Percentiles rank a stretch among this genome's conserved stretches.
Conservation (phyloP, 441 rosid species). For the Erysimum pusillum region DNA sequence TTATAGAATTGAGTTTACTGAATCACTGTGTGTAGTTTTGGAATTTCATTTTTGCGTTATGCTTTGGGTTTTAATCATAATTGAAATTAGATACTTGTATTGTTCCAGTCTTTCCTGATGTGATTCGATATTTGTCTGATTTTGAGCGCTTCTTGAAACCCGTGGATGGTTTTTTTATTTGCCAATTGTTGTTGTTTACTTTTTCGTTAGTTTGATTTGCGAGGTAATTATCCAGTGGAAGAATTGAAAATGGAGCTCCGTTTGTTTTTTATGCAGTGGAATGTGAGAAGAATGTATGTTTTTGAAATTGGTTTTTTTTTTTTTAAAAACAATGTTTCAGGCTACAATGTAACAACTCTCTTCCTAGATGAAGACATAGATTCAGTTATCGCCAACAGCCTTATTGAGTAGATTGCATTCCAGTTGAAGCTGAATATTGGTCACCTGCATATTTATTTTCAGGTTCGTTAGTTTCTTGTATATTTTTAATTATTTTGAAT, state of each 20-base stretch:
- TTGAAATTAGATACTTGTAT: not conserved
- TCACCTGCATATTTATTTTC: too few species aligned
- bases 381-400: too few species aligned
- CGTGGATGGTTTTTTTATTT: constrained; percentile 7
- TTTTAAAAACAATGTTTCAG: too few species aligned
- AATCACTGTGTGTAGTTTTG: constrained; percentile 25
- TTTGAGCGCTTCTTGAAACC: not conserved
- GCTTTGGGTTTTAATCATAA: not conserved
- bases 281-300: constrained; percentile 49
- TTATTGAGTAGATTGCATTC: too few species aligned
- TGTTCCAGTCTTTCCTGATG: not conserved
- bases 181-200: not conserved
- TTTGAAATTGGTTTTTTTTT: too few species aligned
- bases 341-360: constrained; percentile 67
- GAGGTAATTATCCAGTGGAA: constrained; percentile 40
- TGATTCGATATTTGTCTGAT: not conserved
- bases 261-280: constrained; percentile 52
- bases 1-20: constrained; percentile 4
- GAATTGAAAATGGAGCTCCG: constrained; percentile 46
- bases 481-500: too few species aligned
- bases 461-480: too few species aligned
- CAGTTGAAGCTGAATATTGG: too few species aligned
- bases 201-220: constrained; percentile 39
- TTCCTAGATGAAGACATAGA: not conserved
- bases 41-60: not conserved